A percentile compares a stretch with the other conserved stretches of the same genome.
Evolutionary conservation across 805 yeast species (phyloP).

Genomic region (Candida maltosa): DNA sequence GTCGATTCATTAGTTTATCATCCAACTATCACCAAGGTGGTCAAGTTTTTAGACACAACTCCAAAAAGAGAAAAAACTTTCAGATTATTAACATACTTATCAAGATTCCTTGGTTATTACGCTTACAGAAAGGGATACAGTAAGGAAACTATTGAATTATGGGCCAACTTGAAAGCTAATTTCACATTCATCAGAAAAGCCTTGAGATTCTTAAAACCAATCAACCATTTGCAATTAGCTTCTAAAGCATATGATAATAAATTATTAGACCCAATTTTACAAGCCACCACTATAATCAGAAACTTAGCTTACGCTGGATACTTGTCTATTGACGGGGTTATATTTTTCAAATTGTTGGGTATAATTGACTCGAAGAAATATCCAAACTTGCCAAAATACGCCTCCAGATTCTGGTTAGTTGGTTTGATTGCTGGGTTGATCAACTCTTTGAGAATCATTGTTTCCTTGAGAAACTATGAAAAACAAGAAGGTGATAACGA

Average conservation of each 20-base stretch:
- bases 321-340: conserved; percentile 59
- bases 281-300: conserved; percentile 50
- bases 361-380: conserved; percentile 47
- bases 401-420: conserved; percentile 73
- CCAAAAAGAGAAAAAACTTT: conserved; percentile 79
- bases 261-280: conserved; percentile 58
- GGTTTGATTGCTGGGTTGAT: conserved; percentile 64
- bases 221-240: conserved; percentile 68
- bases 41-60: conserved; percentile 62
- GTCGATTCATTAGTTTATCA: conserved; percentile 68
- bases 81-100: conserved; percentile 76
- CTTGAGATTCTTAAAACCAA: conserved; percentile 78
- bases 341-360: conserved; percentile 59
- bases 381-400: conserved; percentile 50
- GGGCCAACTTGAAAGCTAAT: conserved; percentile 57
- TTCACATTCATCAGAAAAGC: conserved; percentile 77
- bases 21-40: conserved; percentile 61
- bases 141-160: conserved; percentile 42
- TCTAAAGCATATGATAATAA: conserved; percentile 66
- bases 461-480: conserved; percentile 11
- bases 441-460: conserved; percentile 38
- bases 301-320: conserved; percentile 63
- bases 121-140: conserved; percentile 55
- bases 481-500: conserved; percentile 11
- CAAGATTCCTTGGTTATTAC: conserved; percentile 68